Conservation (phyloP, 331 rosid species). For the Prunus yedoensis region DNA sequence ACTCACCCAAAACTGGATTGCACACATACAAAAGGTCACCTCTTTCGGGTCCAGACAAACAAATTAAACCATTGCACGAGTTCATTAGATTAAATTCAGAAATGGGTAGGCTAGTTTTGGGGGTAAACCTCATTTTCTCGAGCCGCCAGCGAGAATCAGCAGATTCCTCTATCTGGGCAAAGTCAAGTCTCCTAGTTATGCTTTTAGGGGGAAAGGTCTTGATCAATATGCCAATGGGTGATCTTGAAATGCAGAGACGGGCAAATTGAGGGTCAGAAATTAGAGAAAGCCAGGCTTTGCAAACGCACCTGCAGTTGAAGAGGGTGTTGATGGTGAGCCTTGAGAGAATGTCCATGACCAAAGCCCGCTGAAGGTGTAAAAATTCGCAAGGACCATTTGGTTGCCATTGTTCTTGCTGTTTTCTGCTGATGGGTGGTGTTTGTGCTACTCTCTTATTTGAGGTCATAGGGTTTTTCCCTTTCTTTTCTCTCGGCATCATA, state of each 20-base stretch:
- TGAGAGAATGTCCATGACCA: conserved; percentile 7
- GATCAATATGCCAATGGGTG: conserved; percentile 6
- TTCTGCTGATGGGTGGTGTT: neutral
- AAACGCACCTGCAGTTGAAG: conserved; percentile 1
- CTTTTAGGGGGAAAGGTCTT: neutral
- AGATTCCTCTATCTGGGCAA: neutral
- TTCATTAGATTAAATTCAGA: conserved; percentile 1
- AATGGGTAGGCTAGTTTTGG: neutral
- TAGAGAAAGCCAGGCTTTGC: neutral
- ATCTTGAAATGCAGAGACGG: neutral
- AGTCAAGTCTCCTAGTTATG: neutral
- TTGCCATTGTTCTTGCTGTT: neutral
- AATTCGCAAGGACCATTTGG: neutral
- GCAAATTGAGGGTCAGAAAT: neutral
- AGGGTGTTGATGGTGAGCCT: neutral
- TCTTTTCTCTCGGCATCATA: neutral
- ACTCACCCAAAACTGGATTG: conserved; percentile 9
- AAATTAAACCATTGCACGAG: neutral
- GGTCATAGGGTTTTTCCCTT: neutral
- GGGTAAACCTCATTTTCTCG: neutral
- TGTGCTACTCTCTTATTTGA: neutral
- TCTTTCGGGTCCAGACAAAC: neutral
- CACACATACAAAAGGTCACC: neutral
- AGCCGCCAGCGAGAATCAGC: neutral
- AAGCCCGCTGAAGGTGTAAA: neutral